These are phyloP conservation scores for Rhizopogon vulgaris DNA, from an alignment of 768 basidiomycete genomes.

Conservation along the genomic window DNA sequence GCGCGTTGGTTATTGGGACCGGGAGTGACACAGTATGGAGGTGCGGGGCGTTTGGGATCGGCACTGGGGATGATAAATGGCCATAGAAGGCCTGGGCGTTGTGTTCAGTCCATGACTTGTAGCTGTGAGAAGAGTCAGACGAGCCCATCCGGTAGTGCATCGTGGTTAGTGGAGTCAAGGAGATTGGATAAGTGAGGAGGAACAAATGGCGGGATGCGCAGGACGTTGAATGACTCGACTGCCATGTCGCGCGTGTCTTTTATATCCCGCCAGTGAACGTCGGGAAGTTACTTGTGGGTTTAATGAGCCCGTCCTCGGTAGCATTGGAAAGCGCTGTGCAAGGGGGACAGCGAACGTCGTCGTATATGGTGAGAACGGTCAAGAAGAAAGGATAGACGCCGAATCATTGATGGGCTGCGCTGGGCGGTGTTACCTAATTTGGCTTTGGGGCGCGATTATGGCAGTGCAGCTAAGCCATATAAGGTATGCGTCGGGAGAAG, in stretches of 20 bases:
- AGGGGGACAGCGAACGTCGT: constrained; percentile 21
- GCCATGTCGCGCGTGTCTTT: constrained; percentile 11
- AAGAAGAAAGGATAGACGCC: neutral
- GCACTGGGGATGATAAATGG: constrained; percentile 10
- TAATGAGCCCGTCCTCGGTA: neutral
- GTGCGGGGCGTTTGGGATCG: constrained; percentile 19
- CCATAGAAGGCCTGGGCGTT: constrained; percentile 4
- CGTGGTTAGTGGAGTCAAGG: constrained; percentile 1
- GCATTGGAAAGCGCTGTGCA: neutral
- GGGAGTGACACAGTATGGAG: constrained; percentile 14
- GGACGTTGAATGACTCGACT: constrained; percentile 17
- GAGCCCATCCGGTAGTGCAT: constrained; percentile 12
- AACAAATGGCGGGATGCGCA: constrained; percentile 1
- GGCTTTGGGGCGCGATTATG: constrained; percentile 9
- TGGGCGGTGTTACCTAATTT: constrained; percentile 13
- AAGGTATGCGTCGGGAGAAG: constrained; percentile 15
- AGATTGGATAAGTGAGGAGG: neutral
- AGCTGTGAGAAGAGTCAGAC: constrained; percentile 8
- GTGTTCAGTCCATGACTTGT: constrained; percentile 14
- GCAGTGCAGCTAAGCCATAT: constrained; percentile 10
- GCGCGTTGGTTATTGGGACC: constrained; percentile 17
- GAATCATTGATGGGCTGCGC: neutral
- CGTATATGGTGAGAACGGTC: constrained; percentile 11
- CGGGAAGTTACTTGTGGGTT: constrained; percentile 14
- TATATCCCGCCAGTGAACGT: constrained; percentile 19